These are phyloP conservation scores for Babesia caballi DNA, from an alignment of 169 alveolate genomes.

Conservation along the genomic window DNA sequence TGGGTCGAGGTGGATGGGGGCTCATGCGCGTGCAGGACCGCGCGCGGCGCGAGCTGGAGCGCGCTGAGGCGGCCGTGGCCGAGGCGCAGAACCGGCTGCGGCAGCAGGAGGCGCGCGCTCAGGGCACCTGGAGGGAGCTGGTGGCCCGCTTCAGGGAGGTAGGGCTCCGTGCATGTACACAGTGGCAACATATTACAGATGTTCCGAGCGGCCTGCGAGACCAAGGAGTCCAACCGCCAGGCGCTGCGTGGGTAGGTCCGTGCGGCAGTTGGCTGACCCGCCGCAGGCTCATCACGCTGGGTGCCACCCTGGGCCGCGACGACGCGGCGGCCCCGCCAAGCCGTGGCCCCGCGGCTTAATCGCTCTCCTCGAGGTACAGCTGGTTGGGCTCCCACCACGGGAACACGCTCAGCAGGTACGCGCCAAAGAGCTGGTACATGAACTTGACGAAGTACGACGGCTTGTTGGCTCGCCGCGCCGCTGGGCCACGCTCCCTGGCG, in stretches of 20 bases:
- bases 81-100: background rate
- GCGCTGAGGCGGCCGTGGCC: background rate
- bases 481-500: background rate
- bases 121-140: background rate
- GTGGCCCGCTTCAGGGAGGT: conserved; percentile 9
- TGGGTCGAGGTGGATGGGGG: background rate
- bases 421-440: conserved; percentile 68
- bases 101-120: conserved; percentile 18
- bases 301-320: background rate
- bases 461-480: background rate
- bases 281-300: conserved; percentile 22
- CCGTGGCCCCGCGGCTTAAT: background rate
- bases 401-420: conserved; percentile 69
- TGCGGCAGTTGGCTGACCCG: background rate
- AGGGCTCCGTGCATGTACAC: background rate
- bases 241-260: conserved; percentile 27
- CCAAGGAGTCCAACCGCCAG: conserved; percentile 27
- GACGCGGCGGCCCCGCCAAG: background rate
- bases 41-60: conserved; percentile 1
- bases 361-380: conserved; percentile 58
- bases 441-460: conserved; percentile 60
- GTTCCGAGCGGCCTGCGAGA: background rate
- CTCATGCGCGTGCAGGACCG: background rate
- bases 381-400: conserved; percentile 83
- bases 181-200: background rate